A percentile compares a stretch with the other conserved stretches of the same genome.
Conservation (phyloP, 768 basidiomycete species). For the Pholiota microspora region DNA sequence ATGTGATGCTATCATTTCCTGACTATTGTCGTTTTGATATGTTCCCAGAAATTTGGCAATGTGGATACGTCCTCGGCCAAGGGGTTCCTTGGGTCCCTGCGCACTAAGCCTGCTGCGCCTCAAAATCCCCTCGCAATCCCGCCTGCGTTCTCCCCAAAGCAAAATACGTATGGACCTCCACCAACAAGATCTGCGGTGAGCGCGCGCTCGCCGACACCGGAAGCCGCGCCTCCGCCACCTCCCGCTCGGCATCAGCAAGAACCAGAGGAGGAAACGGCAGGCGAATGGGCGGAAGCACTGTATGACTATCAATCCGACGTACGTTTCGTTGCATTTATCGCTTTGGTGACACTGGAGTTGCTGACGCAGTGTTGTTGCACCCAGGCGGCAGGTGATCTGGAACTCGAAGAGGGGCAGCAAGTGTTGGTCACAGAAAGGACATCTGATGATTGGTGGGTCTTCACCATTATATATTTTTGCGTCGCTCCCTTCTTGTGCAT, state of each 20-base stretch:
- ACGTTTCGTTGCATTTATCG: slow-evolving; percentile 8
- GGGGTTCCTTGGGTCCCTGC: slow-evolving; percentile 45
- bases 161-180: slow-evolving; percentile 50
- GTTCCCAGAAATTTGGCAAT: slow-evolving; percentile 54
- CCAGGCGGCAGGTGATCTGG: slow-evolving; percentile 71
- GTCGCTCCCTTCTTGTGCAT: slow-evolving; percentile 12
- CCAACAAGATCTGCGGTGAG: slow-evolving; percentile 33
- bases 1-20: slow-evolving; percentile 11
- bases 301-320: slow-evolving; percentile 75
- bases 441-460: slow-evolving; percentile 69
- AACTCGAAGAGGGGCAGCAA: slow-evolving; percentile 51
- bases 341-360: neutral
- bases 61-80: slow-evolving; percentile 52
- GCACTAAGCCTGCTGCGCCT: slow-evolving; percentile 34
- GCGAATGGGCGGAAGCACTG: slow-evolving; percentile 77
- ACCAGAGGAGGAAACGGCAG: slow-evolving; percentile 36
- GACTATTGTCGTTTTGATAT: neutral
- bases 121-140: slow-evolving; percentile 29
- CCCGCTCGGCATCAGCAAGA: slow-evolving; percentile 30
- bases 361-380: neutral
- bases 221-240: slow-evolving; percentile 21
- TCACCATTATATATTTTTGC: slow-evolving; percentile 9
- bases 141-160: slow-evolving; percentile 41
- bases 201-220: slow-evolving; percentile 24
- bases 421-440: slow-evolving; percentile 65